Evolutionary conservation across 371 early-diverging fungal genomes (phyloP), one percentile per base, ranked within the genome.

Genomic region (Vairimorpha necatrix): DNA sequence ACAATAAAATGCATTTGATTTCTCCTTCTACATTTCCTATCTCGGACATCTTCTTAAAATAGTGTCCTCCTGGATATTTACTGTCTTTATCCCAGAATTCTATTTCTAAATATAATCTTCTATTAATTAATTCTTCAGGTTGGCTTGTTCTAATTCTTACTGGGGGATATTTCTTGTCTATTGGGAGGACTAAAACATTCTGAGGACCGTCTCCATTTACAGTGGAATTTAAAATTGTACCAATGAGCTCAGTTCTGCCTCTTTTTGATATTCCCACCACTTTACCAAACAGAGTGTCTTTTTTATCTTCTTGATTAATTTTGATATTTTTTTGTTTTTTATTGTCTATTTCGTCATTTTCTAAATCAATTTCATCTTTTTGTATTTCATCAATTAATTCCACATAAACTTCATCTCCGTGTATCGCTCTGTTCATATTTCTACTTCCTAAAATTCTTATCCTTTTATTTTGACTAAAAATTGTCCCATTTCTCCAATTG

Each of bases 391-490:
- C 67, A n/a, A 72, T 56, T 0, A 56, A 39, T 30, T 73, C 65
- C 13, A 80, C 48, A 72, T 73, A 80, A 14, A 82, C 79, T 47
- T 74, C 71, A 42, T 82, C 83, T 46, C 80, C 80, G 72, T 75
- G 56, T 24, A 80, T 36, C 13, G 75, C 76, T 30, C 80, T 67
- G 67, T 80, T 82, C 66, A 82, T 74, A 53, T 80, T 66, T 53
- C 34, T 65, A 28, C 63, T 71, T 11, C 71, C 71, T 42, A 63
- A n/a, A 11, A 78, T 68, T 38, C 56, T 26, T 48, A 74, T 39
- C 36, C 58, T 28, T 28, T 47, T 58, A 38, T 62, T 26, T 24
- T 67, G 58, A 16, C 33, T 28, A 38, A 62, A n/a, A 6, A 78
- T 67, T 38, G 50, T 62, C 14, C 78, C 78, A 22, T 61, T 65